Evolutionary conservation across 306 rosid genomes (phyloP).

Genomic region (Crataegus laevigata): DNA sequence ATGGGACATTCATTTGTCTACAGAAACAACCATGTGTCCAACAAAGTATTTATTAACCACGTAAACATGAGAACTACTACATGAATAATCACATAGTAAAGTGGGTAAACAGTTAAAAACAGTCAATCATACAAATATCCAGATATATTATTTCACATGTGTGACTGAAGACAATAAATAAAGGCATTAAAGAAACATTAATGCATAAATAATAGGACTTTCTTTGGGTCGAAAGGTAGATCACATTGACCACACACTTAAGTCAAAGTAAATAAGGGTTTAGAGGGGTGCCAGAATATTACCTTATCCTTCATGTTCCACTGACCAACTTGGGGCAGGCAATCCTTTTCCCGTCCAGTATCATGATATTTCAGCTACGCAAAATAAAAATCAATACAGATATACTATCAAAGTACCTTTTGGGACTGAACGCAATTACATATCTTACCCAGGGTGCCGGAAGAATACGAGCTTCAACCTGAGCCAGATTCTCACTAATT

Average conservation of each 20-base stretch:
- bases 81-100: neutral
- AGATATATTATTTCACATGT: neutral
- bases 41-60: neutral
- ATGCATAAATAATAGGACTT: neutral
- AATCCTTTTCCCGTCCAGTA: constrained; percentile 88
- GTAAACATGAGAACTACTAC: neutral
- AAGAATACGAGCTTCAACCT: constrained; percentile 96
- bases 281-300: neutral
- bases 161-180: neutral
- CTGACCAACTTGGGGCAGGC: constrained; percentile 94
- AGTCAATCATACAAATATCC: neutral
- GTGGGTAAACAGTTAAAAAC: neutral
- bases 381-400: neutral
- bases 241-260: neutral
- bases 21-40: neutral
- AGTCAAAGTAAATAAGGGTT: neutral
- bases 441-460: constrained; percentile 84
- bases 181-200: neutral
- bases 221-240: neutral
- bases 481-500: constrained; percentile 83
- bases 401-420: neutral
- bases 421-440: neutral
- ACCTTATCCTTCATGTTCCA: constrained; percentile 99
- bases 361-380: constrained; percentile 89
- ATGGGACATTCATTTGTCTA: neutral